Percentiles rank a stretch among this genome's conserved stretches.
phyloP scores from a whole-genome alignment of 768 basidiomycete species.

The Collybia sordida region DNA sequence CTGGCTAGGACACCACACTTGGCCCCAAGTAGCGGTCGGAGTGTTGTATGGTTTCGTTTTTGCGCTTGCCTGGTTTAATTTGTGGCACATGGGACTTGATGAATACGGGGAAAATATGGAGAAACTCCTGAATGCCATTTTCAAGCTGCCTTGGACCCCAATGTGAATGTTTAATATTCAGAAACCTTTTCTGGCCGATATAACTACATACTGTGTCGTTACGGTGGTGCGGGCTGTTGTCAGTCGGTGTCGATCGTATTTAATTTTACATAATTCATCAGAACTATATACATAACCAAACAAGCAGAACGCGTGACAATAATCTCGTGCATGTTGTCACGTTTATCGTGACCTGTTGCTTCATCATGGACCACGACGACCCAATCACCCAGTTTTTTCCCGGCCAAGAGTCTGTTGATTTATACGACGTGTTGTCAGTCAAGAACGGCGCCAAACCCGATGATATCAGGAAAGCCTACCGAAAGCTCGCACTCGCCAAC shows the following conservation, averaged over 20 bases:
- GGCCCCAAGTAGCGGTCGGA: constrained; percentile 65
- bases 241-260: no score
- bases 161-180: no score
- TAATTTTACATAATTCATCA: no score
- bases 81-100: constrained; percentile 43
- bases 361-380: constrained; percentile 67
- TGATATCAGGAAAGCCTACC: constrained; percentile 82
- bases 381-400: constrained; percentile 79
- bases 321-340: constrained; percentile 9
- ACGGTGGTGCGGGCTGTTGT: no score
- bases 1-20: constrained; percentile 78
- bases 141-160: not conserved
- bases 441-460: constrained; percentile 52
- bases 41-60: constrained; percentile 52
- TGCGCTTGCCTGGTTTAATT: constrained; percentile 52
- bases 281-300: no score
- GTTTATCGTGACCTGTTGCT: constrained; percentile 6
- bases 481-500: constrained; percentile 73
- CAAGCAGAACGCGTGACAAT: constrained; percentile 5
- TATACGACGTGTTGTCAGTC: constrained; percentile 74
- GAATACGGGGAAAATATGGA: constrained; percentile 9
- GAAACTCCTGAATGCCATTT: no score
- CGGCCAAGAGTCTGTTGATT: constrained; percentile 65
- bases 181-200: no score
- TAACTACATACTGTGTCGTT: no score